These are phyloP conservation scores for Arabidopsis arenosa DNA, from an alignment of 345 rosid genomes.

Conservation along the genomic window DNA sequence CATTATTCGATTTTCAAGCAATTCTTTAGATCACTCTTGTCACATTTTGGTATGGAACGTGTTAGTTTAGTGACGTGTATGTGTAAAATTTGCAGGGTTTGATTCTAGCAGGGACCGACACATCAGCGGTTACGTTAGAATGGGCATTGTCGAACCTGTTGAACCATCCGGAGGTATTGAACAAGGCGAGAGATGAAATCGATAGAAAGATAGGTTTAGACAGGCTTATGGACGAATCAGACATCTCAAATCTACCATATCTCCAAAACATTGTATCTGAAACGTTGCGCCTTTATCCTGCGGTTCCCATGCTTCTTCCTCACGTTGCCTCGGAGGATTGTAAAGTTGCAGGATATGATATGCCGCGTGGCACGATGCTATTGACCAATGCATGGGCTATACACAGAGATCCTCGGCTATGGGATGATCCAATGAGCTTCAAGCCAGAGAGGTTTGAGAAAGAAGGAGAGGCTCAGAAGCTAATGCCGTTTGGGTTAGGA, in stretches of 20 bases:
- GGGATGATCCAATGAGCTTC: constrained; percentile 37
- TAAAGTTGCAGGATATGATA: constrained; percentile 43
- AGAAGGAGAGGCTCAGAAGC: constrained; percentile 42
- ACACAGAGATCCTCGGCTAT: constrained; percentile 40
- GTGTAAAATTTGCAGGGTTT: constrained; percentile 40
- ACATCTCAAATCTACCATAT: constrained; percentile 48
- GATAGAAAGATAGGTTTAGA: constrained; percentile 40
- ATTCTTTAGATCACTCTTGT: neutral
- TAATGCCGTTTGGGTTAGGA: constrained; percentile 55
- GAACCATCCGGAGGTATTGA: constrained; percentile 46
- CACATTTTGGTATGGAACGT: neutral
- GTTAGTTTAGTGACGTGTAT: neutral
- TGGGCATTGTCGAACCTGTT: constrained; percentile 57
- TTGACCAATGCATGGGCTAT: constrained; percentile 42
- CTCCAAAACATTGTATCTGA: constrained; percentile 53
- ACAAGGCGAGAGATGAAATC: constrained; percentile 47
- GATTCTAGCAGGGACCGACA: constrained; percentile 55
- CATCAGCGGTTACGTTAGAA: constrained; percentile 52
- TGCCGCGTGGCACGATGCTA: constrained; percentile 51
- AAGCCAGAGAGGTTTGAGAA: constrained; percentile 44
- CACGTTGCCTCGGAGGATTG: constrained; percentile 48
- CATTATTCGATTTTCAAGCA: too few relatives aligned
- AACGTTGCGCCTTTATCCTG: constrained; percentile 51
- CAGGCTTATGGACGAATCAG: constrained; percentile 45
- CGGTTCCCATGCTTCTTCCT: constrained; percentile 48